Percentiles rank a stretch among this genome's conserved stretches.
These are phyloP conservation scores for Alternaria gansuensis DNA, from an alignment of 2,329 filamentous ascomycete genomes.

Conservation along the genomic window DNA sequence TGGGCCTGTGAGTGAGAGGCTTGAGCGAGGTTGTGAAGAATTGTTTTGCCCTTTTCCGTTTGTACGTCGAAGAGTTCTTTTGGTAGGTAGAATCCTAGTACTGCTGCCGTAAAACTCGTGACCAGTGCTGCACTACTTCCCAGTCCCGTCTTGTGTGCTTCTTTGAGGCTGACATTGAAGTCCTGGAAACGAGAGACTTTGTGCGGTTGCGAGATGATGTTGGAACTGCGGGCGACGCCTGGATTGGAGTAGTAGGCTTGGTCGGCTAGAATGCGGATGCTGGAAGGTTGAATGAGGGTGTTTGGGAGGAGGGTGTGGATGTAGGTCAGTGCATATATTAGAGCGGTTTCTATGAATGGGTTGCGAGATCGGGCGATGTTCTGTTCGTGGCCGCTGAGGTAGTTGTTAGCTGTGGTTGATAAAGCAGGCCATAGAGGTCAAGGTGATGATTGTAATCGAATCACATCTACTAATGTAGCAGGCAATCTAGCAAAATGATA, in stretches of 20 bases:
- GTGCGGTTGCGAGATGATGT: slow-evolving; percentile 10
- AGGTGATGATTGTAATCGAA: background rate
- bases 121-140: slow-evolving; percentile 95
- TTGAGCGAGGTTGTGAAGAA: slow-evolving; percentile 92
- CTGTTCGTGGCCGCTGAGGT: slow-evolving; percentile 45
- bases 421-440: background rate
- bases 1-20: slow-evolving; percentile 94
- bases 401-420: background rate
- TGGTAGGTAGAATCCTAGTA: slow-evolving; percentile 79
- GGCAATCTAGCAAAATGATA: background rate
- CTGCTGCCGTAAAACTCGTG: slow-evolving; percentile 80
- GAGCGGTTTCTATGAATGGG: slow-evolving; percentile 89
- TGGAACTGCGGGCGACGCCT: slow-evolving; percentile 27
- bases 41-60: slow-evolving; percentile 63
- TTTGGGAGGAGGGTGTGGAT: slow-evolving; percentile 62
- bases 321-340: slow-evolving; percentile 88
- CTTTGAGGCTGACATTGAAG: slow-evolving; percentile 77
- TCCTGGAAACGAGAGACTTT: slow-evolving; percentile 70
- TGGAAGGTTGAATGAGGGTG: slow-evolving; percentile 70
- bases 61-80: slow-evolving; percentile 64
- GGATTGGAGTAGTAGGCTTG: slow-evolving; percentile 89
- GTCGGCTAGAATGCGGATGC: slow-evolving; percentile 89
- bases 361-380: slow-evolving; percentile 66
- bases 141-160: slow-evolving; percentile 93
- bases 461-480: background rate